Base-by-base conservation (phyloP, 305 asterid genomes). In the Euphrasia arctica region DNA sequence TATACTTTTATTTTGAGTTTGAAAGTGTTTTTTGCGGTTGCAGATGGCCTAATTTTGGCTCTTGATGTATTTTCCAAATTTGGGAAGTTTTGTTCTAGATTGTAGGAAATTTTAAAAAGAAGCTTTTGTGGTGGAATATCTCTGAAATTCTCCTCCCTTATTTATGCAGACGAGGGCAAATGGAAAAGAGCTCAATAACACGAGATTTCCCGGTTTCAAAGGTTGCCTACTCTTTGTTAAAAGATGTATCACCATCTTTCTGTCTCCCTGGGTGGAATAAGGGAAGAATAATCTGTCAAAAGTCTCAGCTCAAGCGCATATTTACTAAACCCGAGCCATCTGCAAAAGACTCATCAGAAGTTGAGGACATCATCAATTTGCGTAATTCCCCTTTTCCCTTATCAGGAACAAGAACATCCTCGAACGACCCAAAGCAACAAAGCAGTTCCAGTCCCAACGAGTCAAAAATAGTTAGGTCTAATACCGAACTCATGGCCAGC, bases 201-300 rank as follows among this genome's bases (percentile, higher is more conserved):
- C 83, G 85, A 52, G 92, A 93, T 70, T 90, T 87, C 47, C 97
- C 97, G 12, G 87, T 90, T 64, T 91, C 97, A 54, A 90, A 90
- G 74, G 95, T 85, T 63, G 95, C 84, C 29, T 87, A 86, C 74
- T 72, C 88, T 49, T 81, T 93, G 73, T 86, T 93, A 43, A 88
- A 82, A 74, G 92, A 93, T 43, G 73, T 90, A 65, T 90, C 96
- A 55, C 63, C 99, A 47, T 74, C 91, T 50, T 93, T 93, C 67
- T 68, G 83, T 80, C 88, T 78, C 73, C 95, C 99, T 7, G 95
- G 91, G 36, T 90, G 97, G 99, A 90, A 88, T 64, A 90, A 86
- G 83, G 97, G 99, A n/a, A 74, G 99, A 60, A 88, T 93, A 57
- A 75, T 83, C 74, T 90, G 99, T 69, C 99, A 83, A 67, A 85